Evolutionary conservation across 257 asterid species (phyloP), one percentile per base, ranked within the genome.

Genomic region (Misopates orontium): DNA sequence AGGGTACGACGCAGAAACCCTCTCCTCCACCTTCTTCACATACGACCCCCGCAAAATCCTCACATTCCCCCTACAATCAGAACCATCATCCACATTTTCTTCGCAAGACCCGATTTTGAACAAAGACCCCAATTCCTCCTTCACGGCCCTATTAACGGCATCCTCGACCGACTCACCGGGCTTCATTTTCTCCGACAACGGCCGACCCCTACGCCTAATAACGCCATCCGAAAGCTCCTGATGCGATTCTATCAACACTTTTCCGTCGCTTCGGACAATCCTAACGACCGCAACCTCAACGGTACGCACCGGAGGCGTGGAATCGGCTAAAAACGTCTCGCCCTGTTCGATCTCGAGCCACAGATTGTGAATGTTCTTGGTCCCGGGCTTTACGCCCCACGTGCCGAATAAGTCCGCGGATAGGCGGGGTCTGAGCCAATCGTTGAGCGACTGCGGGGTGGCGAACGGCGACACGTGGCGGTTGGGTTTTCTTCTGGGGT

Each of bases 331-430:
- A 20, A 51, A 59, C 24, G 92, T 83, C 62, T 94, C 99, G 21
- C 99, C 99, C 24, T 88, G 95, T 0, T 85, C 83, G 48, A 94
- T 78, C 60, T 94, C 99, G 21, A 94, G 92, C 95, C 94, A 94
- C 10, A 94, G 74, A 44, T 90, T 93, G 66, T 86, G 88, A 40
- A 94, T 82, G 53, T 90, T 94, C 68, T 94, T 94, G 10, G 99
- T 94, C 6, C 99, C 97, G 8, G 99, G 96, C 62, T 82, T 87
- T 36, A 87, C 87, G 0, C 99, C 99, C 99, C 99, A 94, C 13
- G 99, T 77, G 32, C 92, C 92, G 73, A 90, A 84, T 0, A 81
- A 65, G n/a, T 83, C 95, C 32, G 89, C 79, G 58, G 85, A 77
- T 55, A 93, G 68, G 11, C 97, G 88, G 28, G 96, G 96, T 70